Evolutionary conservation across 2,329 filamentous ascomycete species (phyloP).

Genomic region (Penicillium sp.): DNA sequence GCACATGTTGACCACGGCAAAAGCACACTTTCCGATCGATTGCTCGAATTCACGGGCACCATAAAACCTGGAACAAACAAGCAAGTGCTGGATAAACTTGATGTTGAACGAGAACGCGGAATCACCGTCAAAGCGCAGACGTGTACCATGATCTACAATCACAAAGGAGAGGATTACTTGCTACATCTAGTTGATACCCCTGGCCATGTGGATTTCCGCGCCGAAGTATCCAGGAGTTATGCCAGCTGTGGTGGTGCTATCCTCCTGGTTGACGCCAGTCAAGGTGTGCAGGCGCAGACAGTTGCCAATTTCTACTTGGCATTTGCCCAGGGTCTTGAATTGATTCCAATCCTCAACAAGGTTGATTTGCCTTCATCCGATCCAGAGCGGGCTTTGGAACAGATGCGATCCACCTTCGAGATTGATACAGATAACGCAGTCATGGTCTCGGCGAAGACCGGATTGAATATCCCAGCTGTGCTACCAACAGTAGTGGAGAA

Average conservation of each 20-base stretch:
- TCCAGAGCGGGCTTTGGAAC: conserved; percentile 77
- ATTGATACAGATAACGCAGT: conserved; percentile 74
- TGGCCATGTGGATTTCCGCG: conserved; percentile 95
- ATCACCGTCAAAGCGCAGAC: conserved; percentile 99
- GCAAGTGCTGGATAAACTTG: conserved; percentile 94
- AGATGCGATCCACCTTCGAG: conserved; percentile 86
- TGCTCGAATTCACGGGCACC: conserved; percentile 91
- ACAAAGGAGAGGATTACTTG: conserved; percentile 84
- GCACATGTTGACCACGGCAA: conserved; percentile 99
- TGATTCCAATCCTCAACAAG: conserved; percentile 96
- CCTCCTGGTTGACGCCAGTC: conserved; percentile 90
- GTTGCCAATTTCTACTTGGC: conserved; percentile 98
- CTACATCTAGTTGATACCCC: conserved; percentile 95
- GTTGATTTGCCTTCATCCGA: conserved; percentile 91
- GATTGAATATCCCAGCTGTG: conserved; percentile 79
- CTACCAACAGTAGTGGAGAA: conserved; percentile 82
- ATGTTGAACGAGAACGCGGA: conserved; percentile 92
- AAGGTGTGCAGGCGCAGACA: conserved; percentile 95
- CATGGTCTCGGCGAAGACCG: conserved; percentile 90
- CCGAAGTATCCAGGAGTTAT: conserved; percentile 93
- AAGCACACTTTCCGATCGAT: conserved; percentile 87
- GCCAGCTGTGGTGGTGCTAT: conserved; percentile 92
- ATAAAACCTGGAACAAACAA: conserved; percentile 85
- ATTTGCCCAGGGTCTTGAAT: conserved; percentile 82
- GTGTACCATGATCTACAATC: conserved; percentile 93